A percentile compares a stretch with the other conserved stretches of the same genome.
Conservation (phyloP, 371 early-diverging fungal species). For the Nematocida sp. region DNA sequence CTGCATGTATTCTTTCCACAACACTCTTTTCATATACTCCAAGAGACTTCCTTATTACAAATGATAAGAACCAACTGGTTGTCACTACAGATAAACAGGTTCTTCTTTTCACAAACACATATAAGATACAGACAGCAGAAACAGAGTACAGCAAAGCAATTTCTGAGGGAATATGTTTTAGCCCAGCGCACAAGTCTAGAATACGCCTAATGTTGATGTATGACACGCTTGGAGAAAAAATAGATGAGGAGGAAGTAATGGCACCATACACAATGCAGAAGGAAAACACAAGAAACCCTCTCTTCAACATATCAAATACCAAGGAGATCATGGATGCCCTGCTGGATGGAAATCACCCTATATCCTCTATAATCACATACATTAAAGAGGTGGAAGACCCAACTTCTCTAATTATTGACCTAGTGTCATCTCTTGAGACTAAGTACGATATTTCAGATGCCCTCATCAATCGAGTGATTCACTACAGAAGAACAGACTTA, state of each 20-base stretch:
- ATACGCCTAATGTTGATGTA: conserved; percentile 28
- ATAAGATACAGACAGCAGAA: background rate
- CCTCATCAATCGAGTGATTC: conserved; percentile 31
- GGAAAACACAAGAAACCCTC: background rate
- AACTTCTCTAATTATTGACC: conserved; percentile 2
- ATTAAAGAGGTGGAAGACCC: conserved; percentile 42
- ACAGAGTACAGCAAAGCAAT: background rate
- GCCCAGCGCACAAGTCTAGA: conserved; percentile 12
- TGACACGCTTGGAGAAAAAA: conserved; percentile 3
- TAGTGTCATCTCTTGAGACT: conserved; percentile 3
- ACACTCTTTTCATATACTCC: conserved; percentile 13
- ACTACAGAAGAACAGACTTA: conserved; percentile 48
- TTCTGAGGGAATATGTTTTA: conserved; percentile 19
- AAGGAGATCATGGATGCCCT: conserved; percentile 14
- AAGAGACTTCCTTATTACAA: conserved; percentile 34
- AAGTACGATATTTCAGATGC: conserved; percentile 44
- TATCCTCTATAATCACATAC: conserved; percentile 35
- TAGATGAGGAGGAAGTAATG: background rate
- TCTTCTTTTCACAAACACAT: conserved; percentile 42
- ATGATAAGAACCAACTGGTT: conserved; percentile 21
- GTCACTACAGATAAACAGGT: conserved; percentile 11
- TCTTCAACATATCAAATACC: background rate
- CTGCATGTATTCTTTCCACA: background rate
- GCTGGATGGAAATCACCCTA: conserved; percentile 47
- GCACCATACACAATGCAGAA: conserved; percentile 17